Evolutionary conservation across 2,329 filamentous ascomycete species (phyloP).

Genomic region (Colletotrichum gloeosporioides): DNA sequence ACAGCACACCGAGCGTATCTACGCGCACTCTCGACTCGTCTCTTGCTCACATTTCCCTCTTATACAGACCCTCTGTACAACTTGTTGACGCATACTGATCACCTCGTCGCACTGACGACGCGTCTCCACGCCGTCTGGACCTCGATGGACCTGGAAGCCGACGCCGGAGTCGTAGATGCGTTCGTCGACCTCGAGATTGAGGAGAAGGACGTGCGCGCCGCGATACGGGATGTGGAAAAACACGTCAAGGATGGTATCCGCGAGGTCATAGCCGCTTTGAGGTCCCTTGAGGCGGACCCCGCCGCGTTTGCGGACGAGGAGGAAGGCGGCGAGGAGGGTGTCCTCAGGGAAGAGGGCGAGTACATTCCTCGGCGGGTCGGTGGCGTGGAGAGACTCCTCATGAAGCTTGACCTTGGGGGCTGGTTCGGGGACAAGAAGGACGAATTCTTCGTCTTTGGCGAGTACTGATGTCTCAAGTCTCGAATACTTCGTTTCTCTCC

Average conservation of each 20-base stretch:
- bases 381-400: constrained; percentile 82
- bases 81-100: constrained; percentile 78
- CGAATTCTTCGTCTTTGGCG: constrained; percentile 8
- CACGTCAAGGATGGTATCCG: constrained; percentile 72
- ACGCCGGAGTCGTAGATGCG: constrained; percentile 81
- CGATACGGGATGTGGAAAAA: constrained; percentile 68
- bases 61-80: constrained; percentile 72
- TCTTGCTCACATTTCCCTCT: constrained; percentile 67
- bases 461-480: not conserved
- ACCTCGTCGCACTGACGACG: constrained; percentile 77
- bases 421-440: constrained; percentile 51
- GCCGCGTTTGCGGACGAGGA: constrained; percentile 51
- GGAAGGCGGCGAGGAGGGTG: constrained; percentile 29
- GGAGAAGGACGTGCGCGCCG: constrained; percentile 69
- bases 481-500: not conserved
- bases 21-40: constrained; percentile 65
- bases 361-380: constrained; percentile 78
- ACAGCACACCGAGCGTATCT: constrained; percentile 82
- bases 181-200: constrained; percentile 75
- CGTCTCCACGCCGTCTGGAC: constrained; percentile 80
- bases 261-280: constrained; percentile 64
- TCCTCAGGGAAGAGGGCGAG: constrained; percentile 46
- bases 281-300: constrained; percentile 49
- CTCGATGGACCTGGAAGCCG: constrained; percentile 79
- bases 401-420: constrained; percentile 82